phyloP scores from a whole-genome alignment of 805 yeast species.

The Geotrichum ghanense region DNA sequence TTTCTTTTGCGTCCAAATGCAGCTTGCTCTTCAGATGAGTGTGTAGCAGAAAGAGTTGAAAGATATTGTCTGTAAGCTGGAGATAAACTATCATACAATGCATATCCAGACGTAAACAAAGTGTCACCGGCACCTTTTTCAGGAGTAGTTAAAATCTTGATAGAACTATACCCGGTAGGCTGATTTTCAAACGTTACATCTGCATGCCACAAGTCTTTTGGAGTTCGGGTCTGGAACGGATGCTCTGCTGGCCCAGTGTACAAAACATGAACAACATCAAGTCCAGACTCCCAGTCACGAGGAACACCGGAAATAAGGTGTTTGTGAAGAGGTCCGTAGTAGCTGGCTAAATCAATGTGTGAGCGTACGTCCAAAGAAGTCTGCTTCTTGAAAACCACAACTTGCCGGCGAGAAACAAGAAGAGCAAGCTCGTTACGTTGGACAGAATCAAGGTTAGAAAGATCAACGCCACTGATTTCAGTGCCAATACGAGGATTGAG shows the following conservation, averaged over 20 bases:
- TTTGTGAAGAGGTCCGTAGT: constrained; percentile 23
- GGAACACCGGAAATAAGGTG: constrained; percentile 23
- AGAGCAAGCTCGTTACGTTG: constrained; percentile 60
- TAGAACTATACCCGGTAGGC: constrained; percentile 35
- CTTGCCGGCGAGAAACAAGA: constrained; percentile 58
- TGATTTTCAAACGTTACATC: constrained; percentile 66
- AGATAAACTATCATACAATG: constrained; percentile 62
- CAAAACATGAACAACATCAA: constrained; percentile 39
- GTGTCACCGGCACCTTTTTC: constrained; percentile 61
- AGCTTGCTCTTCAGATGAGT: constrained; percentile 47
- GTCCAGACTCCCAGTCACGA: too few relatives aligned
- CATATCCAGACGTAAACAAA: constrained; percentile 58
- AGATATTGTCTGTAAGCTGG: constrained; percentile 49
- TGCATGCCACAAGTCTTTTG: constrained; percentile 46
- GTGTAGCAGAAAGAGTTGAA: constrained; percentile 50
- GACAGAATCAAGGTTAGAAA: constrained; percentile 37
- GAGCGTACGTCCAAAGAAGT: constrained; percentile 21
- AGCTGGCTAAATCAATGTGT: constrained; percentile 20
- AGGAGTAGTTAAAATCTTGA: constrained; percentile 21
- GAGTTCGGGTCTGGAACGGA: constrained; percentile 13
- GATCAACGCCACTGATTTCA: constrained; percentile 45
- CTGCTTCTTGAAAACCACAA: too few relatives aligned
- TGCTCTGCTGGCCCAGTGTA: constrained; percentile 34
- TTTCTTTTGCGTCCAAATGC: constrained; percentile 25
- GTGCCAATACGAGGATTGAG: constrained; percentile 55